A percentile compares a stretch with the other conserved stretches of the same genome.
Evolutionary conservation across 176 grass and related monocot species (phyloP).

Genomic region (Microstegium vimineum): DNA sequence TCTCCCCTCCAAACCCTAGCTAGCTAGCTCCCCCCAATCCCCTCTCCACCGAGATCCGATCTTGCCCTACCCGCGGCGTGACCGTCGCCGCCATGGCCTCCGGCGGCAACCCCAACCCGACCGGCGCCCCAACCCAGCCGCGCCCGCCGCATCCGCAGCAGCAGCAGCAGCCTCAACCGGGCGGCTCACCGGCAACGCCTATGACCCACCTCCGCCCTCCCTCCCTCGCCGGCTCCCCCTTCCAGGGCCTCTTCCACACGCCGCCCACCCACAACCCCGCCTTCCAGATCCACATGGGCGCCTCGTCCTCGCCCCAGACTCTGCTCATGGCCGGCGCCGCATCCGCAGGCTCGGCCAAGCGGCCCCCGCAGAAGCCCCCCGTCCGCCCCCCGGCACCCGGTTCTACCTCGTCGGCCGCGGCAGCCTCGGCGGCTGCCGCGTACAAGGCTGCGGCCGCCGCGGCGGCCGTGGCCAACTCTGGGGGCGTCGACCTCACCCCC

Average conservation of each 20-base stretch:
- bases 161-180: constrained; percentile 31
- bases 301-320: constrained; percentile 29
- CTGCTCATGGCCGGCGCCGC: constrained; percentile 35
- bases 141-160: constrained; percentile 24
- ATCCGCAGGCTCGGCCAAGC: constrained; percentile 45
- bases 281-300: constrained; percentile 86
- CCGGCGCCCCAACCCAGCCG: constrained; percentile 9
- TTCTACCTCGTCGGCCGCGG: constrained; percentile 20
- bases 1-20: constrained; percentile 41
- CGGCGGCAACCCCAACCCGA: constrained; percentile 38
- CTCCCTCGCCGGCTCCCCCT: constrained; percentile 50
- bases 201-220: constrained; percentile 60
- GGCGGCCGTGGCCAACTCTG: constrained; percentile 24
- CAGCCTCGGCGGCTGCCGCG: constrained; percentile 23
- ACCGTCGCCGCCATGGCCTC: constrained; percentile 33
- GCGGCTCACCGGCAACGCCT: constrained; percentile 45
- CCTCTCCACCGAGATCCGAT: constrained; percentile 30
- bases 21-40: constrained; percentile 30
- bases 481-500: constrained; percentile 58
- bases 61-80: background rate
- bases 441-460: constrained; percentile 35
- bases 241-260: constrained; percentile 62
- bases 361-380: constrained; percentile 72
- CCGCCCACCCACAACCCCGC: constrained; percentile 58
- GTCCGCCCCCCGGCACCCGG: constrained; percentile 28